Base-by-base conservation (phyloP, 768 basidiomycete genomes). In the Harrya chromipes region DNA sequence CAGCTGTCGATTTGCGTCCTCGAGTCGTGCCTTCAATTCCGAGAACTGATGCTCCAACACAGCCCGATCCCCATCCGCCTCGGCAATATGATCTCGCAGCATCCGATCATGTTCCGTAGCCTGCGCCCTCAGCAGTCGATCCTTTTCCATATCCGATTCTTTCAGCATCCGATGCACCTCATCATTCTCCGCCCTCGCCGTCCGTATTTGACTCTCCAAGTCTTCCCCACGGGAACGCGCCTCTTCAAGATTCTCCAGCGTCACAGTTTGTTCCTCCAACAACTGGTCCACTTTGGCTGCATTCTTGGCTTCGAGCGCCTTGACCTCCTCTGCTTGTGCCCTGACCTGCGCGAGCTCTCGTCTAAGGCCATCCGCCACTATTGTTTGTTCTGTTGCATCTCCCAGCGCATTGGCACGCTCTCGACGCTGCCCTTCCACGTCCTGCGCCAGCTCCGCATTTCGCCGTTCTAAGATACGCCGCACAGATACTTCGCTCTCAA, bases 1-100 rank as follows among this genome's bases (percentile, higher is more conserved):
- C 16, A 89, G 63, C 56, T 86, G 80, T 10, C 78, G 76, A 46
- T 82, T 78, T 13, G 76, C 73, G 49, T 78, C 74, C 47, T 86
- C 87, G 43, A 85, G 69, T 8, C 76, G 74, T 1, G 81, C 81
- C 55, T 79, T 78, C 33, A 90, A 70, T 62, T 90, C 88, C 35
- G 79, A 82, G 63, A 88, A 85, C 65, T 93, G 88, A 43, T 94
- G 84, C 68, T 97, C 93, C 40, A 97, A 74, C 13, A 95, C 91
- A 0, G 94, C 93, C 8, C 92, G 81, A 65, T 97, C 94, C 1
- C 93, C 90, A 60, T 97, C 92, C 13, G 93, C 90, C 67, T 98
- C 94, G 3, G 88, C 88, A 47, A 88, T 85, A 59, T 94, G 89
- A 64, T 97, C 93, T 1, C 91, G 81, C 54, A 97, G 82, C 38